phyloP scores from a whole-genome alignment of 805 yeast species.

The Martiniozyma abietophila region DNA sequence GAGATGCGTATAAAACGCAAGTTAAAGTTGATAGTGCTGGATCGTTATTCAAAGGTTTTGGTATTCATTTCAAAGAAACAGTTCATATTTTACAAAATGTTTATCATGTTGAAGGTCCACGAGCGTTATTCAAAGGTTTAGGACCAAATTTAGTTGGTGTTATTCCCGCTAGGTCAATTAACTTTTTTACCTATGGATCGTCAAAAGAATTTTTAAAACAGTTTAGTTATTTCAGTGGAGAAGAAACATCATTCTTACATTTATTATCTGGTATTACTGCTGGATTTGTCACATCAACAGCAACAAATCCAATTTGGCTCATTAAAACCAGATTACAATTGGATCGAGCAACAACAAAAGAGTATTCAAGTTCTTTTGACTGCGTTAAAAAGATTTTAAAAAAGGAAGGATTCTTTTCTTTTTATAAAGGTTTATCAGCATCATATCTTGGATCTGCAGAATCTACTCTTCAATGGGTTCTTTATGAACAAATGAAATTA shows the following conservation, averaged over 20 bases:
- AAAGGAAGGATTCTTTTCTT: constrained; percentile 70
- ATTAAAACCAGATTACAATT: constrained; percentile 90
- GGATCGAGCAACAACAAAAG: constrained; percentile 57
- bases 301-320: constrained; percentile 97
- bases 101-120: constrained; percentile 67
- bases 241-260: constrained; percentile 81
- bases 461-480: constrained; percentile 91
- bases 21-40: constrained; percentile 23
- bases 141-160: constrained; percentile 98
- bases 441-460: constrained; percentile 91
- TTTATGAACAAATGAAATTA: constrained; percentile 88
- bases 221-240: constrained; percentile 52
- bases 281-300: constrained; percentile 90
- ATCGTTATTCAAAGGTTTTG: constrained; percentile 25
- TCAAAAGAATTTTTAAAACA: constrained; percentile 68
- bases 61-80: constrained; percentile 76
- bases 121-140: constrained; percentile 85
- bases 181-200: constrained; percentile 94
- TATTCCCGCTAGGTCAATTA: constrained; percentile 94
- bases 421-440: constrained; percentile 89
- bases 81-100: constrained; percentile 60
- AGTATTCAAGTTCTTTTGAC: constrained; percentile 78
- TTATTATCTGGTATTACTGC: constrained; percentile 81
- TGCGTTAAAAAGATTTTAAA: constrained; percentile 61
- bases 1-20: constrained; percentile 38